A percentile compares a stretch with the other conserved stretches of the same genome.
These are phyloP conservation scores for Lotmaria passim DNA, from an alignment of 208 protist species.

Conservation along the genomic window DNA sequence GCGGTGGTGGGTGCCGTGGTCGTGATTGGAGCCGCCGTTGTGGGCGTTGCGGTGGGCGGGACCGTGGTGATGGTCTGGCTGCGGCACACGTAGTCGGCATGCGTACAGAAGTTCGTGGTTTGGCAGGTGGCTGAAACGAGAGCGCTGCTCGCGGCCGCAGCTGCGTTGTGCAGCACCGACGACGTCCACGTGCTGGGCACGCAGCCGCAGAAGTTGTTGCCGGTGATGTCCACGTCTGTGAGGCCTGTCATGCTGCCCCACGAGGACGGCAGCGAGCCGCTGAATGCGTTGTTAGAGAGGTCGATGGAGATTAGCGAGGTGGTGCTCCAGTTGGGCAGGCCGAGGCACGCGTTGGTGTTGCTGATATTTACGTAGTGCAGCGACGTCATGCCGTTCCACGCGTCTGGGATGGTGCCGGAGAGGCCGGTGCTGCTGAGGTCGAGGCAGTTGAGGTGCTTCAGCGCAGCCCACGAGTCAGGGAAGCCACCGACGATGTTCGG, in stretches of 20 bases:
- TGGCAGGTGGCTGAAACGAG: conserved; percentile 3
- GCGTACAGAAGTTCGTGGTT: not conserved
- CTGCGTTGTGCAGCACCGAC: conserved; percentile 29
- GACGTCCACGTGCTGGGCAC: not conserved
- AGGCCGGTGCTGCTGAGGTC: conserved; percentile 31
- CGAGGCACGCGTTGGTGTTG: conserved; percentile 11
- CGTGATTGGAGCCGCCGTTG: not conserved
- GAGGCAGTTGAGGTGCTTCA: conserved; percentile 14
- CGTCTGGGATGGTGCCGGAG: conserved; percentile 6
- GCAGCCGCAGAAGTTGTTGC: conserved; percentile 26
- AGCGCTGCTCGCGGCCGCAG: conserved; percentile 3
- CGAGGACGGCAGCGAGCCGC: conserved; percentile 6
- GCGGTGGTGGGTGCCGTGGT: not conserved
- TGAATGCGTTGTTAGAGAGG: conserved; percentile 24
- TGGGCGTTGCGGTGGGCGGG: not conserved
- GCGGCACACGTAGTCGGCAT: not conserved
- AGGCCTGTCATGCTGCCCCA: conserved; percentile 24
- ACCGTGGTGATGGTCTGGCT: not conserved
- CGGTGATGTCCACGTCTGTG: conserved; percentile 21
- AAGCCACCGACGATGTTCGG: conserved; percentile 4
- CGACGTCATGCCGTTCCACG: conserved; percentile 31
- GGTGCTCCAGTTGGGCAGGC: conserved; percentile 27
- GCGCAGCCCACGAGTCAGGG: conserved; percentile 6
- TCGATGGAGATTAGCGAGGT: conserved; percentile 12
- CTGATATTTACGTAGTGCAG: conserved; percentile 13